A percentile compares a stretch with the other conserved stretches of the same genome.
These are phyloP conservation scores for Pseudocercospora fuligena DNA, from an alignment of 2,329 filamentous ascomycete genomes.

Conservation along the genomic window DNA sequence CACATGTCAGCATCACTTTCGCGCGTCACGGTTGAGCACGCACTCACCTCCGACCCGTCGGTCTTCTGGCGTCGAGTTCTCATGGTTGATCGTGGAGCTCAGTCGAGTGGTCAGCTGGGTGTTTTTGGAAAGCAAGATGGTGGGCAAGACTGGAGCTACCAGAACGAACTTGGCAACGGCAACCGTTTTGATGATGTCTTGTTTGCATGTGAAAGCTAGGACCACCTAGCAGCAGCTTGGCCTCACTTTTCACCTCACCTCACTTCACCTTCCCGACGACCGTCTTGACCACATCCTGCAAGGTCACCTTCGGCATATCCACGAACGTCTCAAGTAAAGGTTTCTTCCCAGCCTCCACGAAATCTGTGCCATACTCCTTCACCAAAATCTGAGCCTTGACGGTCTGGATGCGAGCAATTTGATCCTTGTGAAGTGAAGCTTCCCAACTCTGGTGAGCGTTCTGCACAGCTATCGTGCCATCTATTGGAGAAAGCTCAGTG, in stretches of 20 bases:
- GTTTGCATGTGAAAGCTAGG: neutral
- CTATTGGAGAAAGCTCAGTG: slow-evolving; percentile 46
- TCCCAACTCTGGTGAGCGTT: slow-evolving; percentile 20
- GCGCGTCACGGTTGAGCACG: neutral
- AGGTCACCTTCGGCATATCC: slow-evolving; percentile 19
- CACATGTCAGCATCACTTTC: neutral
- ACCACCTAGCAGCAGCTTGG: neutral
- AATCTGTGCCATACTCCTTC: slow-evolving; percentile 21
- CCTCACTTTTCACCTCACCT: neutral
- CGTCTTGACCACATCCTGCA: slow-evolving; percentile 13
- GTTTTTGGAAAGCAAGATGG: neutral
- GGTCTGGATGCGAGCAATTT: slow-evolving; percentile 15
- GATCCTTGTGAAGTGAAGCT: slow-evolving; percentile 12
- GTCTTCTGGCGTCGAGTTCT: neutral
- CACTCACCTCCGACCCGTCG: neutral
- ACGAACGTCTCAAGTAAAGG: slow-evolving; percentile 21
- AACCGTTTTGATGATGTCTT: neutral
- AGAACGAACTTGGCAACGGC: neutral
- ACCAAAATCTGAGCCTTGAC: slow-evolving; percentile 25
- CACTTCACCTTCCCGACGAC: neutral
- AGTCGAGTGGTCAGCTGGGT: neutral
- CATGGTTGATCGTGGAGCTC: neutral
- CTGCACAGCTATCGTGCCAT: slow-evolving; percentile 15
- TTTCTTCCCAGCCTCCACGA: slow-evolving; percentile 17
- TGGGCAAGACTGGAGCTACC: neutral